Conservation (phyloP, 164 flowering plant genomes). For the Stephania yunnanensis region DNA sequence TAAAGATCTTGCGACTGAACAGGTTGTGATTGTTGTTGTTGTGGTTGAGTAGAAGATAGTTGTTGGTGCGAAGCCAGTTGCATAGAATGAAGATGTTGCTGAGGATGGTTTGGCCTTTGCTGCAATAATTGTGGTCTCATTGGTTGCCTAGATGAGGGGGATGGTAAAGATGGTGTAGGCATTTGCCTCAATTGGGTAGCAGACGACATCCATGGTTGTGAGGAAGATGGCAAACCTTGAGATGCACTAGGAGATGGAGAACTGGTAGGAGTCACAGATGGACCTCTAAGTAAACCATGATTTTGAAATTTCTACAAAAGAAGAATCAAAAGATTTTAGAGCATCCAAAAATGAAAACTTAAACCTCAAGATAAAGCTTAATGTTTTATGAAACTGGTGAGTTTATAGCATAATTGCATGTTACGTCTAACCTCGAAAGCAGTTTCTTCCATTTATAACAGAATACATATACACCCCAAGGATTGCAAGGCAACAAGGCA, state of each 20-base stretch:
- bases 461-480: too few relatives aligned
- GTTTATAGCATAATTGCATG: not conserved
- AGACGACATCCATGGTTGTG: constrained; percentile 76
- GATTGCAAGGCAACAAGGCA: too few relatives aligned
- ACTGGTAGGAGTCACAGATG: constrained; percentile 43
- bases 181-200: constrained; percentile 50
- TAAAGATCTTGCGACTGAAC: constrained; percentile 54
- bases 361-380: not conserved
- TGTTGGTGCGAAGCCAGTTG: constrained; percentile 42
- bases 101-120: constrained; percentile 53
- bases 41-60: constrained; percentile 33
- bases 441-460: too few relatives aligned
- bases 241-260: constrained; percentile 43
- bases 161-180: constrained; percentile 50
- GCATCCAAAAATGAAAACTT: not conserved
- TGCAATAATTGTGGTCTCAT: constrained; percentile 46
- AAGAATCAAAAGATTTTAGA: too few relatives aligned
- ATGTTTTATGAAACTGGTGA: not conserved
- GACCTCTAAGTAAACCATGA: constrained; percentile 44
- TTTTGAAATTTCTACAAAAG: constrained; percentile 61
- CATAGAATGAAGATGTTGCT: constrained; percentile 36
- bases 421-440: too few relatives aligned
- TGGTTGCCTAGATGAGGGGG: constrained; percentile 53
- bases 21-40: constrained; percentile 21
- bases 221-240: constrained; percentile 43